These are phyloP conservation scores for Trichoderma virens DNA, from an alignment of 495 filamentous ascomycete genomes.

Conservation along the genomic window DNA sequence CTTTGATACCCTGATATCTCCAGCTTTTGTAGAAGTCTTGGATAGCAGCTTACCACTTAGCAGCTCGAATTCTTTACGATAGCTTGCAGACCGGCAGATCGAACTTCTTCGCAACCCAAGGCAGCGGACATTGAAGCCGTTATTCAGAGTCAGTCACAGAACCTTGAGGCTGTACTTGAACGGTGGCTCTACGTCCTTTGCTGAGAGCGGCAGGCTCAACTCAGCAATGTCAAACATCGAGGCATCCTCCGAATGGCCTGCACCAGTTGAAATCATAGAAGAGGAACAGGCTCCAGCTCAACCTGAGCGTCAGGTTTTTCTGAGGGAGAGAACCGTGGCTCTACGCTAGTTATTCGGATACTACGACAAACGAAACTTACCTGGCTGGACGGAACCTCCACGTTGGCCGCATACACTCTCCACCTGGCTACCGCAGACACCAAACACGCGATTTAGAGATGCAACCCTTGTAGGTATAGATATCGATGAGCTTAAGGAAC, in stretches of 20 bases:
- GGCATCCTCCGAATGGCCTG: neutral
- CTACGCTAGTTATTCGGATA: neutral
- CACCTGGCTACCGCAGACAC: neutral
- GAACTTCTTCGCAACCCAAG: no score
- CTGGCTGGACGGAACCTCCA: neutral
- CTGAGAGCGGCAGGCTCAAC: neutral
- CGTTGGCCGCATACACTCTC: neutral
- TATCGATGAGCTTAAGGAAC: neutral
- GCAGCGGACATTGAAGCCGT: no score
- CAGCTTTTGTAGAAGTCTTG: no score
- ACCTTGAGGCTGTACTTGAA: no score
- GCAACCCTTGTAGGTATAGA: neutral
- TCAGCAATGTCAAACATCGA: neutral
- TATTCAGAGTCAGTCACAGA: no score
- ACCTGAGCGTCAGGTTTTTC: neutral
- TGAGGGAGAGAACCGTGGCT: slow-evolving; percentile 2
- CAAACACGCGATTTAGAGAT: neutral
- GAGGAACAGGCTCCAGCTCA: slow-evolving; percentile 1
- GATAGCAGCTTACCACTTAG: no score
- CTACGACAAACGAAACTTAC: neutral
- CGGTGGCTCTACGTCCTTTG: no score
- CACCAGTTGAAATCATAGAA: neutral
- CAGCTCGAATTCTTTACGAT: no score
- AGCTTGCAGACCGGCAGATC: no score
- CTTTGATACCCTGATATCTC: no score